phyloP scores from a whole-genome alignment of 495 filamentous ascomycete species.

The Penicillium desertorum region DNA sequence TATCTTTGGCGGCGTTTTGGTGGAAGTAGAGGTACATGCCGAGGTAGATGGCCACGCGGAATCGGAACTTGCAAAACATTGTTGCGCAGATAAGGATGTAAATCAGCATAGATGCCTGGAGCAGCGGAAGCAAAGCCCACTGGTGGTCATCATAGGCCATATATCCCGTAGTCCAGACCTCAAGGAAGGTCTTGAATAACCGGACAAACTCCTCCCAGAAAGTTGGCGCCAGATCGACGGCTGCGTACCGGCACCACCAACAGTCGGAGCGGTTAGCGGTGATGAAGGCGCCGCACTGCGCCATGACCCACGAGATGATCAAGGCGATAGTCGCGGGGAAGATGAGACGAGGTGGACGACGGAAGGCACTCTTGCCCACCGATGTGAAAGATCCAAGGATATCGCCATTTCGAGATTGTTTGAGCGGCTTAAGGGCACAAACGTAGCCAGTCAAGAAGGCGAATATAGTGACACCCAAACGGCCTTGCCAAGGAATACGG shows the following conservation, averaged over 20 bases:
- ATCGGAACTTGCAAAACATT: slow-evolving; percentile 55
- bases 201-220: slow-evolving; percentile 40
- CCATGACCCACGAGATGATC: slow-evolving; percentile 57
- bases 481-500: slow-evolving; percentile 63
- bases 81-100: slow-evolving; percentile 59
- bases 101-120: slow-evolving; percentile 61
- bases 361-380: slow-evolving; percentile 62
- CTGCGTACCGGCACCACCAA: slow-evolving; percentile 60
- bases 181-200: slow-evolving; percentile 51
- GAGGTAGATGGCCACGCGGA: slow-evolving; percentile 54
- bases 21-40: slow-evolving; percentile 56
- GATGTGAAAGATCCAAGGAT: slow-evolving; percentile 51
- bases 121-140: slow-evolving; percentile 63
- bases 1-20: slow-evolving; percentile 38
- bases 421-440: slow-evolving; percentile 65
- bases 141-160: slow-evolving; percentile 66
- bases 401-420: slow-evolving; percentile 56
- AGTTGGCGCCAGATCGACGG: slow-evolving; percentile 44
- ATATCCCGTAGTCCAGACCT: slow-evolving; percentile 57
- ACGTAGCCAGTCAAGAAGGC: slow-evolving; percentile 69
- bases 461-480: slow-evolving; percentile 66
- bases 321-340: slow-evolving; percentile 62
- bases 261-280: slow-evolving; percentile 58
- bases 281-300: slow-evolving; percentile 59
- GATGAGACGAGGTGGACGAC: slow-evolving; percentile 62